A percentile compares a stretch with the other conserved stretches of the same genome.
phyloP scores from a whole-genome alignment of 1,284 basidiomycete genomes.

The Trichosporon sp. region DNA sequence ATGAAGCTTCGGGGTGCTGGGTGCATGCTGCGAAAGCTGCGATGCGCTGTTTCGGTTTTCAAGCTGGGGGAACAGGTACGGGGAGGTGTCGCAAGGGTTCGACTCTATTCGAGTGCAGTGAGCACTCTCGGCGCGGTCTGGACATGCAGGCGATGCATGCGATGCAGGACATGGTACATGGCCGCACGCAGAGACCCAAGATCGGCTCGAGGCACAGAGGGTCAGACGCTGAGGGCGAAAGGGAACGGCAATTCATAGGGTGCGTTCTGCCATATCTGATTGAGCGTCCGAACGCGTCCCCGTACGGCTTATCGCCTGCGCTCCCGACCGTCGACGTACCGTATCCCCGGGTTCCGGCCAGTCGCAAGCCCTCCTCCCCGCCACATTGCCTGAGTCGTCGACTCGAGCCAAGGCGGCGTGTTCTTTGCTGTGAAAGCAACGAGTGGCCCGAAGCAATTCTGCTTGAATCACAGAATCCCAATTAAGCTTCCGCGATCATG shows the following conservation, averaged over 20 bases:
- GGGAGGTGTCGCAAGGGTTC: not conserved
- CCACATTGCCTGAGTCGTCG: not conserved
- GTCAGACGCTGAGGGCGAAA: not conserved
- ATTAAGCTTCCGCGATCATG: not conserved
- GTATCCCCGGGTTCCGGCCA: not conserved
- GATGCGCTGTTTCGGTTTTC: not conserved
- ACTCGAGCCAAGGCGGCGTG: not conserved
- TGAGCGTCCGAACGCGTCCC: not conserved
- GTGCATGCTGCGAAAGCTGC: not conserved
- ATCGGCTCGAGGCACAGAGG: not conserved
- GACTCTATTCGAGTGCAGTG: not conserved
- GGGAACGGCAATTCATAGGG: not conserved
- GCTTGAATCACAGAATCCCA: not conserved
- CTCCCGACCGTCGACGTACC: not conserved
- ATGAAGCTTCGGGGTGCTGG: not conserved
- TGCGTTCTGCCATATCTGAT: not conserved
- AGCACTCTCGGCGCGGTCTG: too few relatives aligned
- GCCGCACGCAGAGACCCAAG: not conserved
- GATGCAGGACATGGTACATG: too few relatives aligned
- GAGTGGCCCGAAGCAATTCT: not conserved
- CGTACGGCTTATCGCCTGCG: not conserved
- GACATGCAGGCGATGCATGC: too few relatives aligned
- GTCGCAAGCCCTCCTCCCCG: not conserved
- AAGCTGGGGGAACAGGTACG: not conserved
- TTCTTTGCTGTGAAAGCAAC: not conserved